Conservation (phyloP, 768 basidiomycete genomes). For the Trametes sanguinea region DNA sequence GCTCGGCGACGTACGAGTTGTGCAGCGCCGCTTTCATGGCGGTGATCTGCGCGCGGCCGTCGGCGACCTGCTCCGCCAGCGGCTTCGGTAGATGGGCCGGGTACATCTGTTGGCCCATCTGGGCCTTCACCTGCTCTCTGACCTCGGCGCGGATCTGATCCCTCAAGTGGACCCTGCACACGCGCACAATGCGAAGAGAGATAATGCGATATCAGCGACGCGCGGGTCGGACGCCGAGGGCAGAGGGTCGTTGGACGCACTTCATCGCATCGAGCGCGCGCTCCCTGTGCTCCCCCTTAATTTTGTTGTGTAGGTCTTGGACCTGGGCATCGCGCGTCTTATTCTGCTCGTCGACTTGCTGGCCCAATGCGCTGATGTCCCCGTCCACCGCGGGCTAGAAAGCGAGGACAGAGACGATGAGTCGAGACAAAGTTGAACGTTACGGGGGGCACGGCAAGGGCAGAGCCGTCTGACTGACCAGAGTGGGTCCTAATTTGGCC, state of each 20-base stretch:
- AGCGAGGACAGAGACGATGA: background rate
- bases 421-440: no score
- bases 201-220: background rate
- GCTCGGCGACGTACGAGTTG: slow-evolving; percentile 51
- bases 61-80: slow-evolving; percentile 45
- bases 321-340: background rate
- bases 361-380: background rate
- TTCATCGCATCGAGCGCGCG: background rate
- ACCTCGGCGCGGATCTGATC: slow-evolving; percentile 45
- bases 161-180: background rate
- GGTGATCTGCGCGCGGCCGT: slow-evolving; percentile 45
- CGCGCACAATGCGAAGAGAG: background rate
- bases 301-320: background rate
- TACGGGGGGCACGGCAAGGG: no score
- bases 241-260: background rate
- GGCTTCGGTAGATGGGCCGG: slow-evolving; percentile 49
- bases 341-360: background rate
- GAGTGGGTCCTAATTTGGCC: no score
- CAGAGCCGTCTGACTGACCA: no score
- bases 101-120: slow-evolving; percentile 51
- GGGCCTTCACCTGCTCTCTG: slow-evolving; percentile 42
- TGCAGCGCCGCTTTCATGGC: slow-evolving; percentile 46
- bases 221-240: background rate
- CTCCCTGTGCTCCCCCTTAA: background rate
- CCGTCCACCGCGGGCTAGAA: background rate